Percentiles rank a stretch among this genome's conserved stretches.
These are phyloP conservation scores for Talaromyces sp. DNA, from an alignment of 2,329 filamentous ascomycete genomes.

Conservation along the genomic window DNA sequence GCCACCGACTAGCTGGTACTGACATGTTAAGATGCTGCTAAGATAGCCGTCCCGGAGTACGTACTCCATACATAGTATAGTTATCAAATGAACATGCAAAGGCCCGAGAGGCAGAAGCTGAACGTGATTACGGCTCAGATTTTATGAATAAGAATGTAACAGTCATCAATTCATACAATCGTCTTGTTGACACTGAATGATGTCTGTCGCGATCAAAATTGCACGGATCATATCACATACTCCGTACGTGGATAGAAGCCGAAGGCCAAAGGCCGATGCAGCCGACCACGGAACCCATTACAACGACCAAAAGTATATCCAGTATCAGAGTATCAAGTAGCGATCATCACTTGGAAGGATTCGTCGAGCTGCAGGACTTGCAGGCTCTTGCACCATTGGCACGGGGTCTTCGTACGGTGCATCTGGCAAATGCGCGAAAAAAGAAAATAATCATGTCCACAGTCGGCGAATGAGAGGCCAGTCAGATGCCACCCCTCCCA, in stretches of 20 bases:
- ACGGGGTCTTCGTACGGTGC: constrained; percentile 6
- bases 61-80: too few relatives aligned
- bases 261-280: not conserved
- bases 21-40: not conserved
- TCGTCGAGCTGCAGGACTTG: constrained; percentile 4
- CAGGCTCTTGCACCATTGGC: not conserved
- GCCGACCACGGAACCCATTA: not conserved
- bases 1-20: not conserved
- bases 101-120: constrained; percentile 4
- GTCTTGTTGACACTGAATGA: not conserved
- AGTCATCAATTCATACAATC: not conserved
- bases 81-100: not conserved
- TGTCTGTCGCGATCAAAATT: not conserved
- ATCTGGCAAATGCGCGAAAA: not conserved
- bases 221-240: not conserved
- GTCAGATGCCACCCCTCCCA: constrained; percentile 8
- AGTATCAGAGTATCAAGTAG: not conserved
- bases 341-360: constrained; percentile 10
- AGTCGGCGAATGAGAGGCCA: not conserved
- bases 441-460: not conserved
- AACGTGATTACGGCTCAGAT: not conserved
- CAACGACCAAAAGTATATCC: not conserved
- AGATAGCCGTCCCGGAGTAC: not conserved
- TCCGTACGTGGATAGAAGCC: not conserved
- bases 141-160: not conserved